Conservation (phyloP, 371 early-diverging fungal species). For the Mucor plumbeus region DNA sequence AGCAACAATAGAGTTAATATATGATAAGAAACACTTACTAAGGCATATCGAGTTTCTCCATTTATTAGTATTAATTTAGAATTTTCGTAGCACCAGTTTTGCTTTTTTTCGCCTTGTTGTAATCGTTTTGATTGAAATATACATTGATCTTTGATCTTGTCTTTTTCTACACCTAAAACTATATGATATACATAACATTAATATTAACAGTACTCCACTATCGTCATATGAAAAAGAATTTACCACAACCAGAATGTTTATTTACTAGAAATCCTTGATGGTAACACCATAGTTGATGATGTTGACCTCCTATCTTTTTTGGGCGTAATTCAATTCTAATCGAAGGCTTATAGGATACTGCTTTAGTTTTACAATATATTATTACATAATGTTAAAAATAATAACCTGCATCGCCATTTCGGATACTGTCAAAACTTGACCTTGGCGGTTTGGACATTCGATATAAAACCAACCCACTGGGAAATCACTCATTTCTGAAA, state of each 20-base stretch:
- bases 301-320: constrained; percentile 10
- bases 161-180: constrained; percentile 12
- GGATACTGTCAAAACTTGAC: constrained; percentile 25
- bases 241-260: constrained; percentile 32
- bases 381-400: background rate
- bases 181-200: background rate
- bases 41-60: background rate
- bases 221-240: background rate
- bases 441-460: constrained; percentile 19
- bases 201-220: no score
- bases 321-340: constrained; percentile 27
- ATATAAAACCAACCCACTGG: constrained; percentile 26
- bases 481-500: constrained; percentile 16
- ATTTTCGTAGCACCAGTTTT: constrained; percentile 3
- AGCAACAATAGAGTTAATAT: no score
- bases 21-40: background rate
- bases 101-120: background rate
- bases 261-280: constrained; percentile 26
- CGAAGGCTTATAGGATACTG: constrained; percentile 7
- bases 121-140: constrained; percentile 3
- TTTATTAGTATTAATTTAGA: constrained; percentile 3
- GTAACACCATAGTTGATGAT: constrained; percentile 28
- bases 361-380: background rate
- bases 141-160: constrained; percentile 12
- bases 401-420: constrained; percentile 20